A percentile compares a stretch with the other conserved stretches of the same genome.
Conservation (phyloP, 345 rosid species). For the Populus davidiana region DNA sequence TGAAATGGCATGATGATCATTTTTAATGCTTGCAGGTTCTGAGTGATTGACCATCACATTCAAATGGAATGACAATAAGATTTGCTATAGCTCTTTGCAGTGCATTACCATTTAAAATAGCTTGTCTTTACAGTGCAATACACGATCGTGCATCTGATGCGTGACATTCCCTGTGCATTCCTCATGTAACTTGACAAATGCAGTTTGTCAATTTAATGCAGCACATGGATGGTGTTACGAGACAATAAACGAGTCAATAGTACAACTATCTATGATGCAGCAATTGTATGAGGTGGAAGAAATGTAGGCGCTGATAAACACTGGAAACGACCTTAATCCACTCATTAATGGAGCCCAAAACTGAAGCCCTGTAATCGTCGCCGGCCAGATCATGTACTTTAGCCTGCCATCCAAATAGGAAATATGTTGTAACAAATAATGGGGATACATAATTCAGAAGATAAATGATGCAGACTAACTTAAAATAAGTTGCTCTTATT, state of each 20-base stretch:
- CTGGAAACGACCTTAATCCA: conserved; percentile 78
- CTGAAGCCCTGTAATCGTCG: conserved; percentile 82
- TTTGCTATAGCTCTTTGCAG: not conserved
- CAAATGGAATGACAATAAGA: not conserved
- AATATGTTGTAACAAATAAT: conserved; percentile 7
- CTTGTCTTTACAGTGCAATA: not conserved
- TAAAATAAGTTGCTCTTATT: not conserved
- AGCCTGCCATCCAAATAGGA: conserved; percentile 49
- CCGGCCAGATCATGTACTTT: conserved; percentile 87
- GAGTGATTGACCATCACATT: not conserved
- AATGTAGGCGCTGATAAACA: conserved; percentile 2
- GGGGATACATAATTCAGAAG: not conserved
- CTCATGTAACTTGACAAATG: not conserved
- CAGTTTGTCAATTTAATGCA: not conserved
- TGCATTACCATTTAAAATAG: not conserved
- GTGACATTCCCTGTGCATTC: not conserved
- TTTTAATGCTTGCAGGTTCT: not conserved
- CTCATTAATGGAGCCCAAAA: conserved; percentile 63
- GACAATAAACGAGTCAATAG: not conserved
- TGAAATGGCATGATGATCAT: not conserved
- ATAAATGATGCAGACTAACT: not conserved
- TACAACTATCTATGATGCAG: not conserved
- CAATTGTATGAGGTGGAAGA: not conserved
- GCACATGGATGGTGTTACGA: not conserved
- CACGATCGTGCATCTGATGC: not conserved